Base-by-base conservation (phyloP, 208 protist species). In the Balamuthia mandrillaris region DNA sequence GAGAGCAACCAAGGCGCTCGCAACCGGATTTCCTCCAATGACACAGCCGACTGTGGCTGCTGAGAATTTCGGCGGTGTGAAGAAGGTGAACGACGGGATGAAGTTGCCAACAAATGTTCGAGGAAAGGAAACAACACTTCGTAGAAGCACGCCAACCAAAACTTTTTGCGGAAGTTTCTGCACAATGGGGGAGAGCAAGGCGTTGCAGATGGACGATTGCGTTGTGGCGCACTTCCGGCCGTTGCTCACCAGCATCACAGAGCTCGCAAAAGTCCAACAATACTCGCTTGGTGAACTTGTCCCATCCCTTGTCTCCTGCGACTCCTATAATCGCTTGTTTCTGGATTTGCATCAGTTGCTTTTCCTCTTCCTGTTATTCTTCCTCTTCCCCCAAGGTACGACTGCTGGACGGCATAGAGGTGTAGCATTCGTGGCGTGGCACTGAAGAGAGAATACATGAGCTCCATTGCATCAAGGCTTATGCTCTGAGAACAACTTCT, bases 51-150 rank as follows among this genome's bases (percentile, higher is more conserved):
- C n/a, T n/a, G n/a, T n/a, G n/a, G n/a, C n/a, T n/a, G n/a, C n/a
- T n/a, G n/a, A n/a, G n/a, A n/a, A n/a, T n/a, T n/a, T n/a, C n/a
- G n/a, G n/a, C n/a, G n/a, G n/a, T n/a, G n/a, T n/a, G n/a, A n/a
- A n/a, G n/a, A 18, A n/a, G 21, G 51, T 35, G 72, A 60, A 7
- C 51, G 1, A 35, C 29, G 2, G 72, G 39, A 3, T 33, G 33
- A 21, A 24, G 14, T 21, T 18, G 75, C 31, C 75, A 87, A 51
- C 66, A 87, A 27, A 10, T 79, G 74, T 37, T 56, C 44, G 44
- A 87, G 51, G 27, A 87, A 41, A 14, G 72, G 84, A 47, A 87
- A 87, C 7, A 87, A 35, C 44, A 87, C 58, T 45, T 81, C 47
- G 4, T 81, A 49, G 72, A 81, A 81, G 29, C 72, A 81, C 31